Evolutionary conservation across 139 green algal genomes (phyloP), one percentile per base, ranked within the genome.

Genomic region (Chlorokybus atmophyticus): DNA sequence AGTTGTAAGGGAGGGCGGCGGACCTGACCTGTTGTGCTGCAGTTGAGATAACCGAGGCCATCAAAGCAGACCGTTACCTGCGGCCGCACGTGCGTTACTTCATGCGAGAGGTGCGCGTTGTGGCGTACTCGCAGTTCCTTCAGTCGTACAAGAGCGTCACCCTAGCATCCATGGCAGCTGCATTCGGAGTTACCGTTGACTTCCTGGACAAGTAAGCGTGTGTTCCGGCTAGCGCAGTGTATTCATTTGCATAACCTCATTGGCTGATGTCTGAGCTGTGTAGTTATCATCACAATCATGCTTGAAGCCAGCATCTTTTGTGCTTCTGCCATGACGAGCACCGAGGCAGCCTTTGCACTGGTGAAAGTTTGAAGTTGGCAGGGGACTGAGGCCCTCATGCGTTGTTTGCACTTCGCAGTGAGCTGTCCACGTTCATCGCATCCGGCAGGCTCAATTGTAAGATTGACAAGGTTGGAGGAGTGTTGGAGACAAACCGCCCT

Each of bases 61-160:
- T 78, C 2, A 40, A 59, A 21, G 27, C 7, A 21, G 59, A 70
- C 50, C 32, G 50, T 21, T 92, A 85, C 79, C 76, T 95, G 32
- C 52, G 78, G 26, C 67, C 83, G 10, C 92, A 99, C 75, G 71
- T 86, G 41, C 75, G 83, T 17, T 92, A 93, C 80, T 97, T 93
- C 75, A 80, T 94, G 72, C 75, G 87, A 0, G 89, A 98, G 70
- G 70, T 87, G 26, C 75, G 88, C 2, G 77, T 84, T 2, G 75
- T 87, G 38, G 87, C 82, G 5, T 97, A 95, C 72, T 69, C 78
- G 17, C 87, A 94, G 76, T 99, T 94, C 71, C 74, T 99, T 27
- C 83, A 94, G 68, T 83, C 71, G 1, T 99, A 98, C 84, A 95
- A 95, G 79, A 87, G 74, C 47, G 91, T 99, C 21, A 94, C 84